Base-by-base conservation (phyloP, 2,329 filamentous ascomycete species). In the Penicillium sp. region DNA sequence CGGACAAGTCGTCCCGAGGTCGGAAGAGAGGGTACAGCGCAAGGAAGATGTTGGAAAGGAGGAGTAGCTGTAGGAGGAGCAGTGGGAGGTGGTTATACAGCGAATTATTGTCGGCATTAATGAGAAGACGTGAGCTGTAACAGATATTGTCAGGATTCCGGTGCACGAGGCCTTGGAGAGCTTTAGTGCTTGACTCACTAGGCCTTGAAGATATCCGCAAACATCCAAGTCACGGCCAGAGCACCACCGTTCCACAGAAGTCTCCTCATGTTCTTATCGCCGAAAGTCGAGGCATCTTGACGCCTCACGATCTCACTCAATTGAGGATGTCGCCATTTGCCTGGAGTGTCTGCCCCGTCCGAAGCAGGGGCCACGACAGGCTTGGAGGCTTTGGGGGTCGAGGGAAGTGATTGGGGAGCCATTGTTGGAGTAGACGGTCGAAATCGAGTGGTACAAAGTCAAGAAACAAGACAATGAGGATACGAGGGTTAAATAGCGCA, bases 271-370 rank as follows among this genome's bases (percentile, higher is more conserved):
- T 96, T 93, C 70, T 84, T 84, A 64, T 92, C 87, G 52, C 87
- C 86, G 71, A 97, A 96, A 44, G 82, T 89, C 13, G 87, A 86
- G 18, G 87, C 87, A 71, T 90, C 87, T 69, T 92, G 90, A 48
- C 94, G 87, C 59, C 84, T 83, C 14, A 89, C 86, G 70, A 99
- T 95, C 75, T 97, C 93, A 67, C 91, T 83, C 61, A 97, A 82
- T 59, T 88, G 87, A 29, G 94, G 94, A 72, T 99, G 94, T 68
- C 87, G 85, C 93, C 94, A 99, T 69, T 87, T 91, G 51, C 93
- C 92, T 6, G 90, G 77, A 7, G 76, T 77, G 16, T 71, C 71
- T 8, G 68, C 69, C 45, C 66, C 67, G 45, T 66, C 61, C n/a
- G 67, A 63, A 9, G 62, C 52, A 54, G 72, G 66, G 42, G 61